phyloP scores from a whole-genome alignment of 2,329 filamentous ascomycete genomes.

The Ascochyta rabiei region DNA sequence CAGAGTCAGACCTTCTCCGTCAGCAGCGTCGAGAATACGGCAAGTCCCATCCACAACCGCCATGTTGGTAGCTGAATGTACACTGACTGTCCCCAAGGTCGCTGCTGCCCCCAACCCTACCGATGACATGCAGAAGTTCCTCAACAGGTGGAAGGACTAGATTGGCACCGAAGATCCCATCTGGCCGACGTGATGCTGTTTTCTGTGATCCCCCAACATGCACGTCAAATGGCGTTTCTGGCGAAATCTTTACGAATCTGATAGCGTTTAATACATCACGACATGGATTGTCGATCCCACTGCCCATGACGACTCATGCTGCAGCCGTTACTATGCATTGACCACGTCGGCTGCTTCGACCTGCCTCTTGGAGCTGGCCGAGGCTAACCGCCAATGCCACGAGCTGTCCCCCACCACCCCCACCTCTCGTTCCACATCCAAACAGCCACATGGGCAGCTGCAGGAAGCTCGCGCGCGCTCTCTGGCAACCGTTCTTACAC shows the following conservation, averaged over 20 bases:
- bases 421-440: slow-evolving; percentile 23
- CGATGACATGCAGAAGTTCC: slow-evolving; percentile 62
- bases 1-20: slow-evolving; percentile 58
- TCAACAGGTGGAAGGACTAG: slow-evolving; percentile 66
- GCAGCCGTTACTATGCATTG: background rate
- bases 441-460: slow-evolving; percentile 23
- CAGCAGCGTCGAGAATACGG: slow-evolving; percentile 63
- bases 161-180: background rate
- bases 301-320: background rate
- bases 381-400: slow-evolving; percentile 29
- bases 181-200: background rate
- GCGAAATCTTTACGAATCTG: background rate
- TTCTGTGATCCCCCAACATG: background rate
- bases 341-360: slow-evolving; percentile 10
- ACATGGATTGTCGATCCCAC: background rate
- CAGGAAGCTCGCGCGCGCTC: slow-evolving; percentile 24
- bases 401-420: slow-evolving; percentile 34
- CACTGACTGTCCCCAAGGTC: slow-evolving; percentile 51
- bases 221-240: slow-evolving; percentile 1
- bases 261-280: slow-evolving; percentile 13
- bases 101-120: slow-evolving; percentile 59
- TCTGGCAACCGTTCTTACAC: slow-evolving; percentile 16
- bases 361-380: slow-evolving; percentile 26
- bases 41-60: slow-evolving; percentile 47
- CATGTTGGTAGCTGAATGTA: background rate